Base-by-base conservation (phyloP, 805 yeast species). In the Diddensiella transvaalensis region DNA sequence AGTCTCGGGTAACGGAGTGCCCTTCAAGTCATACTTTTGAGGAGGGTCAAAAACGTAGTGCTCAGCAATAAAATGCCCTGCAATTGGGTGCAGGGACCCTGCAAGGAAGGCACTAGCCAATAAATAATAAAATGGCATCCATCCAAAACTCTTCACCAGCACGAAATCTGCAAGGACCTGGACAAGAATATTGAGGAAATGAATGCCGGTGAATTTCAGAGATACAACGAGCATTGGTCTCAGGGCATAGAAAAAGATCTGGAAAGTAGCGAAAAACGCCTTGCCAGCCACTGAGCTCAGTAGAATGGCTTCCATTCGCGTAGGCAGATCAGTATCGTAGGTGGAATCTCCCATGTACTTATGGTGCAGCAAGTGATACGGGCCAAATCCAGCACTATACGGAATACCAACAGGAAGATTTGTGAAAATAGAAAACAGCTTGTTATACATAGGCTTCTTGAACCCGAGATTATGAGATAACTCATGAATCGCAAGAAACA, bases 11-110 rank as follows among this genome's bases (percentile, higher is more conserved):
- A 63, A 62, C 6, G 59, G 63, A 42, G 59, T 55, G 44, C 42
- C 44, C 42, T 40, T 19, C 44, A 63, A 68, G 30, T 53, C 48
- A 39, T 66, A 54, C 13, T 76, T 74, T 29, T 66, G 63, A 19
- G 76, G 77, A 33, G 87, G 83, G 54, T 80, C 71, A 64, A 87
- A 73, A 11, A 87, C 80, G 62, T 87, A 87, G 64, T 89, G 97
- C 63, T 89, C 97, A n/a, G 96, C 91, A 55, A 89, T 87, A 67
- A 89, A 89, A 69, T 89, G 97, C 18, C 96, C 97, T 1, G 96
- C 95, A 51, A 88, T 82, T 22, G 97, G 97, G 62, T 89, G 97
- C 62, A 87, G 72, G 0, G 95, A 86, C 1, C 97, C 97, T 0
- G 96, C 96, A 45, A 89, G 70, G 62, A 89, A 87, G 0, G 95